Evolutionary conservation across 257 asterid species (phyloP), one percentile per base, ranked within the genome.

Genomic region (Fraxinus quadrangulata): DNA sequence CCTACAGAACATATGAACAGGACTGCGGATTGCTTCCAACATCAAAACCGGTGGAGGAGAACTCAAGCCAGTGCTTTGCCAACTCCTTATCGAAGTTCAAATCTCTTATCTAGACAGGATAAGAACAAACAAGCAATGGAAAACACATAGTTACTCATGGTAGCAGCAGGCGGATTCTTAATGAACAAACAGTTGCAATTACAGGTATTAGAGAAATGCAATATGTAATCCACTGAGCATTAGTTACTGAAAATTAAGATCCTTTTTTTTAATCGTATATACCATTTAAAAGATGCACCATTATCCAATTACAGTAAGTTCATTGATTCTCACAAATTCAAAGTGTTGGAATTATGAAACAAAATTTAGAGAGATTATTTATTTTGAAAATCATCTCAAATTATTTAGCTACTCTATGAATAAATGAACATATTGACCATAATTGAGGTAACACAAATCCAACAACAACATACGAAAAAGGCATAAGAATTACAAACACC

Each of bases 351-450:
- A 61, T 39, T 70, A 39, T 45, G 67, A 39, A 31, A 16, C 30
- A 34, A 28, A 65, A 42, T 54, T 19, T 8, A 78, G 28, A 71
- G 13, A 74, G 65, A 39, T 70, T 23, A 76, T 51, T 51, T 17
- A 51, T 19, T 51, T 51, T 2, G 9, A 68, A 67, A 7, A 21
- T 59, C 30, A n/a, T 59, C 30, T 23, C 68, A 61, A 56, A 61
- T 61, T 61, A 5, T 23, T 23, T 23, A 9, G 14, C 67, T 61
- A 33, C 68, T 10, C 7, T 11, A 14, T 23, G 31, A 61, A 11
- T 24, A 24, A 23, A 61, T 61, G 33, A 24, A 8, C 16, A 9
- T 61, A 61, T 61, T 17, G 26, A 24, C 3, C 33, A 21, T 16
- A 24, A 61, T 61, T 61, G 16, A 5, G 2, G 28, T 6, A 21